Evolutionary conservation across 2,329 filamentous ascomycete species (phyloP).

Genomic region (Verticillium zaregamsianum): DNA sequence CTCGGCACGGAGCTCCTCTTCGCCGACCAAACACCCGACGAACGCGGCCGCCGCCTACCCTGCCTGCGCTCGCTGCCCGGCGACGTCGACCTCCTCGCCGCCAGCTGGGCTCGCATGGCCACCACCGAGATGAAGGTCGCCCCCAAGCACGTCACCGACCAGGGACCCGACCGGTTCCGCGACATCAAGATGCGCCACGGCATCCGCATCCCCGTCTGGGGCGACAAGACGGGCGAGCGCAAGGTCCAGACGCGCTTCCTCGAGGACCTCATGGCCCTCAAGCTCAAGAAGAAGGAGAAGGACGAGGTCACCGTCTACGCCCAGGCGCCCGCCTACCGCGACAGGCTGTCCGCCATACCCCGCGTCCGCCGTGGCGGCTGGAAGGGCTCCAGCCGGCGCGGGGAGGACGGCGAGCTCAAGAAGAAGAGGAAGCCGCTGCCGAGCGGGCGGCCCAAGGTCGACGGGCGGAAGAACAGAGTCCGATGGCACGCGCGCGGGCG

Average conservation of each 20-base stretch:
- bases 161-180: conserved; percentile 25
- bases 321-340: conserved; percentile 37
- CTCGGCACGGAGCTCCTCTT: conserved; percentile 84
- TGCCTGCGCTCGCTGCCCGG: conserved; percentile 46
- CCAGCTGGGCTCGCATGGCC: conserved; percentile 64
- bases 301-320: conserved; percentile 62
- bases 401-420: conserved; percentile 6
- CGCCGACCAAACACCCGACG: conserved; percentile 33
- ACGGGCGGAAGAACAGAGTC: conserved; percentile 8
- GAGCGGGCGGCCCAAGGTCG: not conserved
- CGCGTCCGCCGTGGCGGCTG: not conserved
- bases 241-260: conserved; percentile 54
- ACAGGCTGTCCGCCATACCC: conserved; percentile 16
- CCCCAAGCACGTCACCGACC: conserved; percentile 29
- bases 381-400: not conserved
- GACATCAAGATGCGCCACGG: conserved; percentile 36
- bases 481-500: conserved; percentile 5
- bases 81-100: conserved; percentile 68
- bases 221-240: conserved; percentile 43
- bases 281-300: conserved; percentile 58
- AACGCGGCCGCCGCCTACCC: conserved; percentile 33
- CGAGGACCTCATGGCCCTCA: conserved; percentile 61
- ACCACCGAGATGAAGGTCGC: conserved; percentile 60
- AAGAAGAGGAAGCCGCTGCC: conserved; percentile 16
- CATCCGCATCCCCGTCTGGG: conserved; percentile 40